Conservation (phyloP, 805 yeast species). For the Nakazawaea wyomingensis region DNA sequence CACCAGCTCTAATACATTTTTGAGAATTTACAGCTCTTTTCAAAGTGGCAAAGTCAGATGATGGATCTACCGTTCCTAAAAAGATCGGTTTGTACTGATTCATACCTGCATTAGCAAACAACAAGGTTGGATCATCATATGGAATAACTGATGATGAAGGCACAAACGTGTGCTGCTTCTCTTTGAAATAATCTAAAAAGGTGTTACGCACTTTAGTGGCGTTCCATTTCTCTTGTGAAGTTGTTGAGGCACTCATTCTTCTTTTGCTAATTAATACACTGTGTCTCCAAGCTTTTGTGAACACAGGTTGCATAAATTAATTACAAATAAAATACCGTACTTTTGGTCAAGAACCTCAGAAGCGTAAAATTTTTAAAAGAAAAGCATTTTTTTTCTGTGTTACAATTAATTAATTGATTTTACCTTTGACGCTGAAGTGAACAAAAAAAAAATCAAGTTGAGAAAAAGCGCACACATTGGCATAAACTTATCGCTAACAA, state of each 20-base stretch:
- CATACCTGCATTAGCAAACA: constrained; percentile 99
- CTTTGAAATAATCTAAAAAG: constrained; percentile 74
- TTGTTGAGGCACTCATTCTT: constrained; percentile 4
- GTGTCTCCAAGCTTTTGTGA: background rate
- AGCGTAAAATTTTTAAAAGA: background rate
- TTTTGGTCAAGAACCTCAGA: no score
- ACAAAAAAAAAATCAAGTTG: no score
- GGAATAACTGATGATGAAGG: constrained; percentile 96
- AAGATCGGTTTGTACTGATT: constrained; percentile 98
- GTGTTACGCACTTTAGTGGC: constrained; percentile 63
- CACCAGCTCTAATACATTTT: constrained; percentile 99
- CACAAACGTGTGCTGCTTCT: constrained; percentile 69
- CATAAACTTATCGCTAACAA: background rate
- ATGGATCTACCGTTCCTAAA: constrained; percentile 94
- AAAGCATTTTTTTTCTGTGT: background rate
- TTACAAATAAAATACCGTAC: no score
- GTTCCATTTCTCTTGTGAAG: constrained; percentile 33
- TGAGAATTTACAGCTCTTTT: constrained; percentile 94
- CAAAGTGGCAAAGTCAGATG: constrained; percentile 76
- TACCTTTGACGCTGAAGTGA: no score
- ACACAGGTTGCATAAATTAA: constrained; percentile 6
- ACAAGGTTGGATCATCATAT: constrained; percentile 93
- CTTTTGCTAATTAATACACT: background rate
- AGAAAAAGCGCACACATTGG: no score
- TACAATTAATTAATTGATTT: no score